These are phyloP conservation scores for Collybia mongolica DNA, from an alignment of 768 basidiomycete genomes.

Conservation along the genomic window DNA sequence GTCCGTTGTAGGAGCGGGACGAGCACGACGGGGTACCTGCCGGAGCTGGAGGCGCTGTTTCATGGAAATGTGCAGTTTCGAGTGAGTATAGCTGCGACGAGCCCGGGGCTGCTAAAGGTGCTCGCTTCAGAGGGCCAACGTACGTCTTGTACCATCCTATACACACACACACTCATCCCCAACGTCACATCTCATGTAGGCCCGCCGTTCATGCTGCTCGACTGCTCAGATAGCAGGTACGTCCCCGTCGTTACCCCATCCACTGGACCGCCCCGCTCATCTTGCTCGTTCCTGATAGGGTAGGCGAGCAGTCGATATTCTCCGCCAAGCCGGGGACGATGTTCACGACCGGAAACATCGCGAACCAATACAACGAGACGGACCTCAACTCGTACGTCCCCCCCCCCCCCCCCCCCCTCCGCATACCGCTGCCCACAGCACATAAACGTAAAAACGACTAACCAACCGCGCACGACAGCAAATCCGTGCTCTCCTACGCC, in stretches of 20 bases:
- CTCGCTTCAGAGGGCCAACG: neutral
- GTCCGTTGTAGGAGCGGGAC: too few relatives aligned
- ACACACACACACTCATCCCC: too few relatives aligned
- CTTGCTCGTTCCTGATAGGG: constrained; percentile 7
- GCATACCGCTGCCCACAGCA: constrained; percentile 1
- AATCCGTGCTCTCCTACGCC: constrained; percentile 35
- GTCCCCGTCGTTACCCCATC: too few relatives aligned
- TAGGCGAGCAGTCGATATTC: constrained; percentile 37
- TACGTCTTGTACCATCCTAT: neutral
- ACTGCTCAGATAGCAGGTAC: constrained; percentile 3
- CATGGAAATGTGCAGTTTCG: neutral
- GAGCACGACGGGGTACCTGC: too few relatives aligned
- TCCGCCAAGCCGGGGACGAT: constrained; percentile 36
- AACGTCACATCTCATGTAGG: too few relatives aligned
- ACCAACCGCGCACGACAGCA: constrained; percentile 14
- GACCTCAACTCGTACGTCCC: constrained; percentile 33
- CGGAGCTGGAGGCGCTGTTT: neutral
- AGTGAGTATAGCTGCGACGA: neutral
- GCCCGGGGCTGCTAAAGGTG: neutral
- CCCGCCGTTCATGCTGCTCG: constrained; percentile 1
- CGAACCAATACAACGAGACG: constrained; percentile 35
- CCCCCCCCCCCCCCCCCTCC: neutral
- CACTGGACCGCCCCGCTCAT: neutral
- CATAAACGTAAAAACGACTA: neutral
- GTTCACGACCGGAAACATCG: constrained; percentile 38